A percentile compares a stretch with the other conserved stretches of the same genome.
Evolutionary conservation across 352 stramenopile genomes (phyloP).

Genomic region (Phytopythium helicoides): DNA sequence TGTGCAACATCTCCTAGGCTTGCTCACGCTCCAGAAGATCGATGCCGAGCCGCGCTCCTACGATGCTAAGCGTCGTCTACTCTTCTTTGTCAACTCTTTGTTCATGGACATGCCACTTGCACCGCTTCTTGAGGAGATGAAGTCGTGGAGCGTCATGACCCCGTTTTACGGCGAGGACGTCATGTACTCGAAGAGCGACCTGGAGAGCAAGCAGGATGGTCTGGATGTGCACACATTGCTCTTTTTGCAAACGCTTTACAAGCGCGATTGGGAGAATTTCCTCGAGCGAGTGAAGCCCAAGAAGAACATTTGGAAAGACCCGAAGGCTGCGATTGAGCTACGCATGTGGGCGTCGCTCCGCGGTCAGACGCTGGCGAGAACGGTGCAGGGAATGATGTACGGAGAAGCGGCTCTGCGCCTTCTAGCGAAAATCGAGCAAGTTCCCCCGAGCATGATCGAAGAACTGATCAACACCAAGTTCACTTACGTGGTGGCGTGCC

Average conservation of each 20-base stretch:
- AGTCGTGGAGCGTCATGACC: conserved; percentile 98
- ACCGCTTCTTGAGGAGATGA: conserved; percentile 97
- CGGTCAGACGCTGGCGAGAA: conserved; percentile 96
- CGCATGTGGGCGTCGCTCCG: conserved; percentile 97
- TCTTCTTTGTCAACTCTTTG: conserved; percentile 99
- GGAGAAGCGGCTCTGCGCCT: conserved; percentile 97
- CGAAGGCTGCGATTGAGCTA: conserved; percentile 83
- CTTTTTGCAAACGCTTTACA: conserved; percentile 97
- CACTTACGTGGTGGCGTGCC: conserved; percentile 98
- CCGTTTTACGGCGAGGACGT: conserved; percentile 99
- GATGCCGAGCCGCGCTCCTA: conserved; percentile 97
- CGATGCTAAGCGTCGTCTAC: conserved; percentile 93
- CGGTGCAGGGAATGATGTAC: conserved; percentile 99
- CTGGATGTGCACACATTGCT: conserved; percentile 84
- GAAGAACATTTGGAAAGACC: conserved; percentile 91
- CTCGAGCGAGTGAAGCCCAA: conserved; percentile 95
- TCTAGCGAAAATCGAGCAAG: conserved; percentile 94
- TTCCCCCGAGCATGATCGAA: conserved; percentile 89
- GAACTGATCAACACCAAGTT: conserved; percentile 99
- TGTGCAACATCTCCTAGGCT: conserved; percentile 89
- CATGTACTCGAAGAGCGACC: conserved; percentile 95
- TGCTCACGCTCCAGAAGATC: conserved; percentile 96
- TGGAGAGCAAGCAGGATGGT: conserved; percentile 96
- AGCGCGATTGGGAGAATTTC: conserved; percentile 98
- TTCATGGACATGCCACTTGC: conserved; percentile 99